A percentile compares a stretch with the other conserved stretches of the same genome.
phyloP scores from a whole-genome alignment of 2,329 filamentous ascomycete genomes.

The Botrytis galanthina region DNA sequence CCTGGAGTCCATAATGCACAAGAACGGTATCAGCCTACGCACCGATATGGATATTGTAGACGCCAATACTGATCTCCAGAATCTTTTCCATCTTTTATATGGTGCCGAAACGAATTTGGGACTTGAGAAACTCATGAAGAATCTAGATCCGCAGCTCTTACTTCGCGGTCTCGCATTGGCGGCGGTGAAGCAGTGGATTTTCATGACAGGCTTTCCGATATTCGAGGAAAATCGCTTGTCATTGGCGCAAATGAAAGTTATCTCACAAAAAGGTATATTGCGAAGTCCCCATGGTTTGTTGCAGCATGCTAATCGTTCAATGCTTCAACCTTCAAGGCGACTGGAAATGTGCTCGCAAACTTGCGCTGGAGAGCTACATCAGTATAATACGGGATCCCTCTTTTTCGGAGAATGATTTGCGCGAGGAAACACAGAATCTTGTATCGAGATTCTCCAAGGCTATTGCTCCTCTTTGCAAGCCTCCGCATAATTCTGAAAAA shows the following conservation, averaged over 20 bases:
- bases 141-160: not conserved
- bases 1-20: constrained; percentile 5
- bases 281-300: not conserved
- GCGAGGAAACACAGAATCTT: not conserved
- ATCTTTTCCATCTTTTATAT: not conserved
- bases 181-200: not conserved
- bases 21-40: not conserved
- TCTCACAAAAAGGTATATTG: not conserved
- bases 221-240: not conserved
- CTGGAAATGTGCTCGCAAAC: constrained; percentile 1
- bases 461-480: not conserved
- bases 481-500: constrained; percentile 3
- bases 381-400: not conserved
- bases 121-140: not conserved
- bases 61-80: not conserved
- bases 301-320: not conserved
- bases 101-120: not conserved
- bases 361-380: constrained; percentile 1
- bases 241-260: not conserved
- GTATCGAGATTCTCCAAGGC: not conserved
- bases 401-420: not conserved
- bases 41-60: not conserved
- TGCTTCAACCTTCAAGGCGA: not conserved
- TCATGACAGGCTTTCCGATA: not conserved
- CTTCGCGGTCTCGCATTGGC: constrained; percentile 3